Conservation (phyloP, 352 stramenopile species). For the Phytophthora tubulina region DNA sequence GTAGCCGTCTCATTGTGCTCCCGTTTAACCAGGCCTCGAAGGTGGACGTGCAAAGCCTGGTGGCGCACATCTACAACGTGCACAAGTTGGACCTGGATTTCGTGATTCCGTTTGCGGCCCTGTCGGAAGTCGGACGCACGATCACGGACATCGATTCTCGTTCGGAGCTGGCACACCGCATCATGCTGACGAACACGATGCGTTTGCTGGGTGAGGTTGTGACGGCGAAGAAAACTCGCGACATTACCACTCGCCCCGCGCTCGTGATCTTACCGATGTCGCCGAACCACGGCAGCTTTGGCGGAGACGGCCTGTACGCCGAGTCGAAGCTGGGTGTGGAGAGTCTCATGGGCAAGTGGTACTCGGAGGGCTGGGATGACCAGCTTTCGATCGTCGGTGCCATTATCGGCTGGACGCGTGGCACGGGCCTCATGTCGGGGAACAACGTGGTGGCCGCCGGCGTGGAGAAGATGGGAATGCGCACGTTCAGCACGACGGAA, state of each 20-base stretch:
- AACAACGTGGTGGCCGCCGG: constrained; percentile 90
- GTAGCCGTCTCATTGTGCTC: constrained; percentile 79
- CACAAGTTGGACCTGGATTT: constrained; percentile 89
- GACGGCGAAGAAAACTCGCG: constrained; percentile 73
- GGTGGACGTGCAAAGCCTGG: constrained; percentile 72
- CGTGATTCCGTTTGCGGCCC: constrained; percentile 85
- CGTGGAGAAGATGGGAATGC: constrained; percentile 82
- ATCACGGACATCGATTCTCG: constrained; percentile 82
- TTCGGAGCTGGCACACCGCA: constrained; percentile 85
- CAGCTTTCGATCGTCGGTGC: constrained; percentile 87
- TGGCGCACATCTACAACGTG: constrained; percentile 86
- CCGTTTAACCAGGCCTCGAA: constrained; percentile 90
- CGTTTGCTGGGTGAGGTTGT: constrained; percentile 85
- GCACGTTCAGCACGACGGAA: constrained; percentile 88
- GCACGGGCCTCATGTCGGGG: constrained; percentile 87
- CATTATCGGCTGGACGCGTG: constrained; percentile 90
- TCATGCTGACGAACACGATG: constrained; percentile 91
- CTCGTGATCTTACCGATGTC: constrained; percentile 84
- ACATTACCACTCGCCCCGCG: constrained; percentile 78
- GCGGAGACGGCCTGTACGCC: constrained; percentile 87
- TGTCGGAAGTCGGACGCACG: constrained; percentile 83
- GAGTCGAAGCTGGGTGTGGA: constrained; percentile 91
- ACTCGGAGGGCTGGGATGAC: constrained; percentile 86
- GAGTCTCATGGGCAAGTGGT: constrained; percentile 89
- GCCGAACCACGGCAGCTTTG: constrained; percentile 90